Evolutionary conservation across 1,284 basidiomycete genomes (phyloP).

Genomic region (Takashimella koratensis): DNA sequence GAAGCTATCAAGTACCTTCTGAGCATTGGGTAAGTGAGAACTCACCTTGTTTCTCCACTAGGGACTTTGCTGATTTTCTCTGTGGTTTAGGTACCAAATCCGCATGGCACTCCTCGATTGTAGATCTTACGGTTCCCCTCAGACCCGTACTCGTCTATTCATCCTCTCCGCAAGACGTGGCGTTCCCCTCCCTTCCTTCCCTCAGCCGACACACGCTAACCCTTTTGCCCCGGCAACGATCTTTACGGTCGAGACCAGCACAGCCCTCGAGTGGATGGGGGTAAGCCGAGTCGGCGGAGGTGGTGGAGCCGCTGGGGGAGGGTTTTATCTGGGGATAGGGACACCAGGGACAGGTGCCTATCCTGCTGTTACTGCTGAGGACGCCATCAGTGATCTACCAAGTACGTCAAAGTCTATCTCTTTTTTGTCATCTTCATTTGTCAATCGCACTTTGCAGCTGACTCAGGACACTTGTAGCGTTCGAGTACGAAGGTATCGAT

Average conservation of each 20-base stretch:
- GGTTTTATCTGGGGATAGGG: conserved; percentile 14
- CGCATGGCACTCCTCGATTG: conserved; percentile 25
- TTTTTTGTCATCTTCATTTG: neutral
- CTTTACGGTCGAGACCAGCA: conserved; percentile 13
- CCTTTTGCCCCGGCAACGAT: conserved; percentile 8
- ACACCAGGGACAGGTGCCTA: conserved; percentile 18
- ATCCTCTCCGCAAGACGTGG: conserved; percentile 25
- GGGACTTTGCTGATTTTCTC: neutral
- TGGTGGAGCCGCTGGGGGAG: neutral
- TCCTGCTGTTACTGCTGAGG: conserved; percentile 21
- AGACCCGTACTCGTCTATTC: conserved; percentile 28
- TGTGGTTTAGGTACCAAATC: conserved; percentile 24
- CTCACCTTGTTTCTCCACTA: neutral
- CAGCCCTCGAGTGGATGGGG: too few relatives aligned
- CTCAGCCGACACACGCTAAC: conserved; percentile 28
- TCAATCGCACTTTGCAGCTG: neutral
- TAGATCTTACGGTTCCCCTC: conserved; percentile 27
- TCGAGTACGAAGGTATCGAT: conserved; percentile 2
- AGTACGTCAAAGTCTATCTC: conserved; percentile 9
- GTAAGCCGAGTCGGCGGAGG: too few relatives aligned
- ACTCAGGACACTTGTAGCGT: neutral
- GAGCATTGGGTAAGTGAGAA: conserved; percentile 6
- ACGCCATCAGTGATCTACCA: conserved; percentile 29
- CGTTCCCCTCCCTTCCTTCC: conserved; percentile 24
- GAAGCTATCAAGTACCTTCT: conserved; percentile 16